Conservation (phyloP, 2,329 filamentous ascomycete species). For the Ascocoryne sarcoides region DNA sequence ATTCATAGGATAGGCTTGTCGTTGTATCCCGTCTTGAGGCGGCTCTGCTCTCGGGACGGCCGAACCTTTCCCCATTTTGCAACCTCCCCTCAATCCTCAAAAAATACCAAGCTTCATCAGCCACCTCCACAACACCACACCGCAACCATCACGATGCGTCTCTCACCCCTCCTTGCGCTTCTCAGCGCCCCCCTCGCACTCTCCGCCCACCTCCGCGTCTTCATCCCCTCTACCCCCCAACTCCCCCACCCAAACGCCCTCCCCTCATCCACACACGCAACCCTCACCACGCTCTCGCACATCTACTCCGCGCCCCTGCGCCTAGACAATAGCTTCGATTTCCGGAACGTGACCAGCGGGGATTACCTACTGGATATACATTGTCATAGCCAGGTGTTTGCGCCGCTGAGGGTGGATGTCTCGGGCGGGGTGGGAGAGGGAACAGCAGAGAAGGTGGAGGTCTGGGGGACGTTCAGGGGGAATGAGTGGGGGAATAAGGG, state of each 20-base stretch:
- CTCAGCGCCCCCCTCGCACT: constrained; percentile 31
- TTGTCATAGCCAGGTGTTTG: constrained; percentile 65
- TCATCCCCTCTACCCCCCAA: constrained; percentile 13
- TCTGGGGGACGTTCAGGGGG: constrained; percentile 80
- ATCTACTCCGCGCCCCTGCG: constrained; percentile 54
- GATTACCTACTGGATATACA: constrained; percentile 80
- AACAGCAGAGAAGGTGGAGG: constrained; percentile 41
- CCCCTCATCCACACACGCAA: constrained; percentile 51
- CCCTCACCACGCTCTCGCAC: constrained; percentile 49
- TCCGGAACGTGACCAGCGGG: constrained; percentile 60
- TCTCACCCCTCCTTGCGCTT: constrained; percentile 29
- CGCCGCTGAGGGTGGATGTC: constrained; percentile 73
- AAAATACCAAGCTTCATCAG: too few relatives aligned
- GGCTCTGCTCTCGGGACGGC: too few relatives aligned
- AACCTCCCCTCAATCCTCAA: too few relatives aligned
- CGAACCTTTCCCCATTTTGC: too few relatives aligned
- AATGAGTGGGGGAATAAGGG: constrained; percentile 88
- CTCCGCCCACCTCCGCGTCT: constrained; percentile 13
- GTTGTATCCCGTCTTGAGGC: too few relatives aligned
- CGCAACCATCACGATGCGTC: constrained; percentile 28
- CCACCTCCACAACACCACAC: constrained; percentile 5
- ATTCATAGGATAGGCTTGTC: too few relatives aligned
- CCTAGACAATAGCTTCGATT: constrained; percentile 62
- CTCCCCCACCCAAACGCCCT: constrained; percentile 34
- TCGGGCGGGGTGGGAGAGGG: constrained; percentile 23